Conservation (phyloP, 2,329 filamentous ascomycete species). For the Xylaria sp. region DNA sequence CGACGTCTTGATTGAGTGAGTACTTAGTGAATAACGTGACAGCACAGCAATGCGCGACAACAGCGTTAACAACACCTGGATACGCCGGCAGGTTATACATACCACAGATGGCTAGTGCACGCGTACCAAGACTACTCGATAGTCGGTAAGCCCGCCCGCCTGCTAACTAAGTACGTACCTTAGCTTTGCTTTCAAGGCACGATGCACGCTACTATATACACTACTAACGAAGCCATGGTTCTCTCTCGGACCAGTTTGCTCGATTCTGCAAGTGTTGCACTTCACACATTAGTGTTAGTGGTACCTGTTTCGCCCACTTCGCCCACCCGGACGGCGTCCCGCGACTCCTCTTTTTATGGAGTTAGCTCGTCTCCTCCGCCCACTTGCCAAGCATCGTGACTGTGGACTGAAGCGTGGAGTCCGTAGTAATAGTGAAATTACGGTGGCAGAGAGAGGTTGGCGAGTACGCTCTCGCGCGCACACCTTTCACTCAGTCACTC, state of each 20-base stretch:
- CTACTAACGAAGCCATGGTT: not conserved
- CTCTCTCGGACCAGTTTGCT: constrained; percentile 10
- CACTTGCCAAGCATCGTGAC: constrained; percentile 36
- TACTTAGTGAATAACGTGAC: constrained; percentile 29
- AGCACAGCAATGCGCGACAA: constrained; percentile 27
- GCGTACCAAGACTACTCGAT: not conserved
- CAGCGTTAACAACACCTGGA: not conserved
- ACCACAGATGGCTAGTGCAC: constrained; percentile 10
- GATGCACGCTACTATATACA: not conserved
- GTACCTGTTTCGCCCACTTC: constrained; percentile 15
- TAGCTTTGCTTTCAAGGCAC: not conserved
- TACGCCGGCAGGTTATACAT: not conserved
- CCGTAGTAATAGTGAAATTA: not conserved
- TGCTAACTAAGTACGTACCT: not conserved
- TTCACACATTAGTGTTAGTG: constrained; percentile 2
- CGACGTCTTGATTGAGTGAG: too few species aligned
- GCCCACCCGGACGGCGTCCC: constrained; percentile 25
- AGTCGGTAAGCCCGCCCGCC: not conserved
- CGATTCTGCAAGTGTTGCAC: not conserved
- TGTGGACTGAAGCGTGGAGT: constrained; percentile 26
- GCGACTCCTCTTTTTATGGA: constrained; percentile 22
- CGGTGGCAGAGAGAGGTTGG: not conserved
- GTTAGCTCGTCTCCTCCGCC: constrained; percentile 16
- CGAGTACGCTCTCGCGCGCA: too few species aligned
- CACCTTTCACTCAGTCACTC: too few species aligned